Base-by-base conservation (phyloP, 768 basidiomycete genomes). In the Termitomyces sp. region DNA sequence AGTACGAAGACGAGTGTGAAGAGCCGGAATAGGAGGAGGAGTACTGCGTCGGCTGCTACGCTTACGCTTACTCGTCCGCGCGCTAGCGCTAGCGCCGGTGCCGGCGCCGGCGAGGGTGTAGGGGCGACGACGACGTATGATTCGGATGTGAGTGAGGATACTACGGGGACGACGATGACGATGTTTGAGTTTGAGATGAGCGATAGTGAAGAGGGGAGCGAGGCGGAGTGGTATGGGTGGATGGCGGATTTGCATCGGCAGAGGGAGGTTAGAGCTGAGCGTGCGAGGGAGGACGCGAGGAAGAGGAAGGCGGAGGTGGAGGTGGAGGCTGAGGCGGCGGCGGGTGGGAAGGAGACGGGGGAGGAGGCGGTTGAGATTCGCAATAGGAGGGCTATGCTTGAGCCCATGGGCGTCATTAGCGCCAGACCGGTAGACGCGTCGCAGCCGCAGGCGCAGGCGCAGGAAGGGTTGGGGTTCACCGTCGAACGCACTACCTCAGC, bases 141-240 rank as follows among this genome's bases (percentile, higher is more conserved):
- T n/a, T 64, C 63, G 42, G 59, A 68, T 34, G 46, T 57, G 34
- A 59, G 60, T 5, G 74, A 72, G 42, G 63, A 63, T 13, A 64
- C 48, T n/a, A n/a, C n/a, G n/a, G 39, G 62, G 53, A 43, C 61
- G 48, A 48, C 64, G 9, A 58, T 67, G 26, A 4, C 4, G 53
- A 52, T 61, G 60, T 58, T 29, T 29, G n/a, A 31, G 31, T 9
- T 65, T 12, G 69, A 65, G 9, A 58, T 68, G 26, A 74, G 72
- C 4, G 74, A 74, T 44, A 78, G 72, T 31, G 77, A 74, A 5
- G 74, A 79, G 26, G 79, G 75, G 24, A 78, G 76, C 62, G 87
- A 87, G 66, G 70, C 72, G 22, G 87, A 89, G 64, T 89, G 87
- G 87, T 74, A 80, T 4, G 83, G 81, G 1, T 89, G 87, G 87